Conservation (phyloP, 2,329 filamentous ascomycete genomes). For the Boeremia lycopersici region DNA sequence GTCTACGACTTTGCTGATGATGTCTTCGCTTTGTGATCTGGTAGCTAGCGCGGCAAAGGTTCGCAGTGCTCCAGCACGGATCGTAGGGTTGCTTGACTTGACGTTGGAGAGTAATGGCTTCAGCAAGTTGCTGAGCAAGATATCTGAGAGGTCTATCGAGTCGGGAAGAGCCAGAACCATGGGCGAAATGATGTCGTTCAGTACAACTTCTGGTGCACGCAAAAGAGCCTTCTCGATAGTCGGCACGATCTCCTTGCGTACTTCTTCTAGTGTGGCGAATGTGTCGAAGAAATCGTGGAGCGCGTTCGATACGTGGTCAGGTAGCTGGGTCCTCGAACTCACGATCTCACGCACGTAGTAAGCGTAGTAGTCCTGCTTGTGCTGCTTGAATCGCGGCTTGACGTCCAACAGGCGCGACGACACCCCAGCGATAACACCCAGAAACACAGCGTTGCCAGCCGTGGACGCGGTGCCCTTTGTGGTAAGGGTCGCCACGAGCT, state of each 20-base stretch:
- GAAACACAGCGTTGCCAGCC: constrained; percentile 74
- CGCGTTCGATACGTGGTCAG: constrained; percentile 73
- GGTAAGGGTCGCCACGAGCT: constrained; percentile 70
- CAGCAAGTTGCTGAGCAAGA: constrained; percentile 73
- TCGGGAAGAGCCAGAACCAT: constrained; percentile 73
- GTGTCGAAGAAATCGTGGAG: constrained; percentile 81
- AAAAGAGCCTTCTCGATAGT: constrained; percentile 87
- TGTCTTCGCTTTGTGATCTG: constrained; percentile 63
- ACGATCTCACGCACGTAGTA: constrained; percentile 89
- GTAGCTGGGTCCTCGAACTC: constrained; percentile 74
- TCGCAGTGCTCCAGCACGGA: constrained; percentile 75
- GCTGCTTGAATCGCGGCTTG: constrained; percentile 65
- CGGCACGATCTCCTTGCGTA: constrained; percentile 77
- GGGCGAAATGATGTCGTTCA: constrained; percentile 77
- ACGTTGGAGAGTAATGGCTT: constrained; percentile 89
- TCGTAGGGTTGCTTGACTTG: constrained; percentile 83
- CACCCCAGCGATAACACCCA: constrained; percentile 88
- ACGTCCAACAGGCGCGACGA: constrained; percentile 72
- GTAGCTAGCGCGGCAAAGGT: constrained; percentile 75
- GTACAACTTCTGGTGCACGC: constrained; percentile 85
- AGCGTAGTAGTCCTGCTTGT: constrained; percentile 75
- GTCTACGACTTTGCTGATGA: constrained; percentile 71
- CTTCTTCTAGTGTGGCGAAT: constrained; percentile 75
- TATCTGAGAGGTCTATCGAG: constrained; percentile 76
- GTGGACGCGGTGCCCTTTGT: constrained; percentile 68